Percentiles rank a stretch among this genome's conserved stretches.
Conservation (phyloP, 2,329 filamentous ascomycete genomes). For the Aspergillus alliaceus region DNA sequence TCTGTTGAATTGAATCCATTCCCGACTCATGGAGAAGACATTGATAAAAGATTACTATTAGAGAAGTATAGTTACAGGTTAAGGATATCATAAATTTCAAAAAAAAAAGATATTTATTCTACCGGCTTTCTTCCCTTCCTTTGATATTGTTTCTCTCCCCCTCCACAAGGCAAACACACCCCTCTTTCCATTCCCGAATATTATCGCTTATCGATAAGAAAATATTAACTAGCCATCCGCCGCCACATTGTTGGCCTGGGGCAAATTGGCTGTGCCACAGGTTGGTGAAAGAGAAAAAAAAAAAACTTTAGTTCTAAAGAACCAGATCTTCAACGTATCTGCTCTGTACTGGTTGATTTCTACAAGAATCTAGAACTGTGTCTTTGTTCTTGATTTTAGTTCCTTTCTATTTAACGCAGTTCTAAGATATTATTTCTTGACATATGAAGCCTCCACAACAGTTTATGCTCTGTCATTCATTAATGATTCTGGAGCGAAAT, state of each 20-base stretch:
- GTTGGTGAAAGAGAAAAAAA: background rate
- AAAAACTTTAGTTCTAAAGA: background rate
- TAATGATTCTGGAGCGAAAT: background rate
- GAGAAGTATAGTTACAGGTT: background rate
- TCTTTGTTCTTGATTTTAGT: no score
- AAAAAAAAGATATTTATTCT: no score
- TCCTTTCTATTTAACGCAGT: no score
- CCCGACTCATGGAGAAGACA: background rate
- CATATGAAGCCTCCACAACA: no score
- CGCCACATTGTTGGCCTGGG: constrained; percentile 1
- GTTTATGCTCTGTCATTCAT: background rate
- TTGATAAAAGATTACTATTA: background rate
- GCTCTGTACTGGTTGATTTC: background rate
- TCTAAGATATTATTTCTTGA: no score
- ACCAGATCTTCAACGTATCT: background rate
- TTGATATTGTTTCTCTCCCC: background rate
- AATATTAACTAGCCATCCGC: background rate
- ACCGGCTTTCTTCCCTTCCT: no score
- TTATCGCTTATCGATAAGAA: constrained; percentile 11
- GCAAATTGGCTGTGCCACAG: background rate
- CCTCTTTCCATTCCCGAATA: background rate
- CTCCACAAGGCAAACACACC: background rate
- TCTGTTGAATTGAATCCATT: background rate
- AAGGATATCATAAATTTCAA: no score
- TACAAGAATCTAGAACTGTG: background rate